Evolutionary conservation across 1,139 yeast genomes (phyloP).

Genomic region (Saccharomycopsis hybrid): DNA sequence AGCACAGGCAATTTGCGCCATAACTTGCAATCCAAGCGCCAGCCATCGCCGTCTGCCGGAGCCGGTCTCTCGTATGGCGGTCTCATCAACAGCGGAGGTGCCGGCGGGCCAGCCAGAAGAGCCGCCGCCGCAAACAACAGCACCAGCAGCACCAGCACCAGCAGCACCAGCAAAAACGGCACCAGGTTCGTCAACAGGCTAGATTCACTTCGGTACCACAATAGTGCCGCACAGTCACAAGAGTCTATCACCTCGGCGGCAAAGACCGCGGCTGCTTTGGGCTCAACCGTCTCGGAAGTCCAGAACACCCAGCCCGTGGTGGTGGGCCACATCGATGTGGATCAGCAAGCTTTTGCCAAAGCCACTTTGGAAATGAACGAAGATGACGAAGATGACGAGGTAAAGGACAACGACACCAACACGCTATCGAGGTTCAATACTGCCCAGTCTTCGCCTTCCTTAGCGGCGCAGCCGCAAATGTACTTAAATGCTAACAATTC

Average conservation of each 20-base stretch:
- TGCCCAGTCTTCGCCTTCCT: not conserved
- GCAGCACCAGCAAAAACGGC: not conserved
- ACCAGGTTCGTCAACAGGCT: not conserved
- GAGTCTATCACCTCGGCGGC: conserved; percentile 5
- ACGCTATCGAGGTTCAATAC: too few species aligned
- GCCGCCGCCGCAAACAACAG: not conserved
- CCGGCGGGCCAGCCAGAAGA: not conserved
- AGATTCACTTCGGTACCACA: not conserved
- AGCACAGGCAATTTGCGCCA: not conserved
- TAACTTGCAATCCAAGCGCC: not conserved
- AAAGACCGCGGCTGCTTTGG: conserved; percentile 11
- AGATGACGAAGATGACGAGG: conserved; percentile 5
- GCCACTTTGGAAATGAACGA: conserved; percentile 13
- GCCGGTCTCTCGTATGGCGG: not conserved
- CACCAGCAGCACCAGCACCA: too few species aligned
- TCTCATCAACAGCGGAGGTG: conserved; percentile 6
- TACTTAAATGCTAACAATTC: not conserved
- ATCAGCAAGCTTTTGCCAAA: conserved; percentile 7
- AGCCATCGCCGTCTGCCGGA: not conserved
- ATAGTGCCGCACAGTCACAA: not conserved
- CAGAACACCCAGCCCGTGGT: conserved; percentile 6
- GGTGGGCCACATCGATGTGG: conserved; percentile 10
- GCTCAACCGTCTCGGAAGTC: conserved; percentile 10
- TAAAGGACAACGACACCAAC: too few species aligned
- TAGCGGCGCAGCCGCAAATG: too few species aligned